Base-by-base conservation (phyloP, 1,284 basidiomycete genomes). In the Naganishia liquefaciens region DNA sequence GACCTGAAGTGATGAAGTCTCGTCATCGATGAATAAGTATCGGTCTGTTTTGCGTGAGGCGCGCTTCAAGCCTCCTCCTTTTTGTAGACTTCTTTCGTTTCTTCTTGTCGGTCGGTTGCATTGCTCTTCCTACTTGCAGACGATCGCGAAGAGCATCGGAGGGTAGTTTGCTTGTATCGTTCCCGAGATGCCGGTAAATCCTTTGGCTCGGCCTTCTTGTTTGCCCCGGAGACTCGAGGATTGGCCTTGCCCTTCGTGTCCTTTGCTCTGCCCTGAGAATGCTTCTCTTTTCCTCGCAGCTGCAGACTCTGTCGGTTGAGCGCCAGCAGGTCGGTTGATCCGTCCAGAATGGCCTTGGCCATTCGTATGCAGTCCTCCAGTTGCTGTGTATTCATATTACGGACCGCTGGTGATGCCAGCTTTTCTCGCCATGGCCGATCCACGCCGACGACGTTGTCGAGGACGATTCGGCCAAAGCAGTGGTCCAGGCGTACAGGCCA, bases 381-480 rank as follows among this genome's bases (percentile, higher is more conserved):
- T 39, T 62, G 61, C 43, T 53, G 39, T 19, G 42, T 53, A 10
- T 2, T 30, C 61, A 63, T 63, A 25, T 63, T 27, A 5, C 43
- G 37, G 15, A 54, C 23, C 19, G 61, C 61, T 11, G 61, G 50
- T 6, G 61, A 23, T 23, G 39, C 19, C 1, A 63, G 3, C 17
- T 30, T 27, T 25, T 63, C 50, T 30, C 33, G 25, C 61, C 61
- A 63, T 9, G 61, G 61, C 46, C 51, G 5, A 17, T 53, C 39
- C 27, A 42, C 30, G 21, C 54, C 54, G 15, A 50, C n/a, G 42
- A 52, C 37, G 39, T 25, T 28, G 43, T 63, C 61, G 17, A 53
- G 43, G 50, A 63, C 54, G 50, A 63, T 63, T 33, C 61, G 61
- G n/a, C 51, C 61, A 42, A 63, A 63, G 40, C 61, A 63, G 40